Evolutionary conservation across 805 yeast genomes (phyloP).

Genomic region (Yamadazyma olivae): DNA sequence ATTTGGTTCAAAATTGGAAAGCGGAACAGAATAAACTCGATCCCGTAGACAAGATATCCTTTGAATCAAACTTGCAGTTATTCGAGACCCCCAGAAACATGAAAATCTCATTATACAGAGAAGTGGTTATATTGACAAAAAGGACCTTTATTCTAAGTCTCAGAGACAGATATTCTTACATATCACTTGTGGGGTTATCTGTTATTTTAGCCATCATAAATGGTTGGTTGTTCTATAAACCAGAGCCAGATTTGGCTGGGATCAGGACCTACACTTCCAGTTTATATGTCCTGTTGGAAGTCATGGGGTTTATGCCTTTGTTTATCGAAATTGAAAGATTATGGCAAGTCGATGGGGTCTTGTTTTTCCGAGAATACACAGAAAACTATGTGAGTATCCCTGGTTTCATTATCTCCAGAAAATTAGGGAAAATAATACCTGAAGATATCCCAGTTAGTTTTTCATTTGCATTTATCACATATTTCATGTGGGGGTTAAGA

Average conservation of each 20-base stretch:
- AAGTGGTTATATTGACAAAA: constrained; percentile 30
- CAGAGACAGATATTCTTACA: constrained; percentile 30
- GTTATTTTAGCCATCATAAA: constrained; percentile 53
- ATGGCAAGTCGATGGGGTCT: constrained; percentile 35
- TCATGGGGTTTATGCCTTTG: constrained; percentile 39
- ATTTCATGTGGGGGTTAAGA: constrained; percentile 75
- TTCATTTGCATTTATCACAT: constrained; percentile 58
- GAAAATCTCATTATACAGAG: constrained; percentile 24
- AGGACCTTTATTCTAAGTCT: constrained; percentile 30
- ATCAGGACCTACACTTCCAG: constrained; percentile 51
- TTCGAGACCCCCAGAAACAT: constrained; percentile 10
- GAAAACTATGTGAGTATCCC: constrained; percentile 64
- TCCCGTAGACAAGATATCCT: constrained; percentile 1
- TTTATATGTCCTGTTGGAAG: constrained; percentile 36
- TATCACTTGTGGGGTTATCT: constrained; percentile 37
- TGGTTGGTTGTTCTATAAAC: constrained; percentile 77
- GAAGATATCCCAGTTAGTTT: constrained; percentile 69
- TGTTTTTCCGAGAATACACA: constrained; percentile 55
- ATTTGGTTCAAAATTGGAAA: constrained; percentile 26
- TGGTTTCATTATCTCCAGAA: constrained; percentile 66
- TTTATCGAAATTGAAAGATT: constrained; percentile 37
- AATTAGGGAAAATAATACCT: constrained; percentile 59
- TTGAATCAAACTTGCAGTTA: constrained; percentile 7
- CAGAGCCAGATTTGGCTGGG: constrained; percentile 59
- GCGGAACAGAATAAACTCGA: not conserved